These are phyloP conservation scores for Dunaliella primolecta DNA, from an alignment of 139 green algal genomes.

Conservation along the genomic window DNA sequence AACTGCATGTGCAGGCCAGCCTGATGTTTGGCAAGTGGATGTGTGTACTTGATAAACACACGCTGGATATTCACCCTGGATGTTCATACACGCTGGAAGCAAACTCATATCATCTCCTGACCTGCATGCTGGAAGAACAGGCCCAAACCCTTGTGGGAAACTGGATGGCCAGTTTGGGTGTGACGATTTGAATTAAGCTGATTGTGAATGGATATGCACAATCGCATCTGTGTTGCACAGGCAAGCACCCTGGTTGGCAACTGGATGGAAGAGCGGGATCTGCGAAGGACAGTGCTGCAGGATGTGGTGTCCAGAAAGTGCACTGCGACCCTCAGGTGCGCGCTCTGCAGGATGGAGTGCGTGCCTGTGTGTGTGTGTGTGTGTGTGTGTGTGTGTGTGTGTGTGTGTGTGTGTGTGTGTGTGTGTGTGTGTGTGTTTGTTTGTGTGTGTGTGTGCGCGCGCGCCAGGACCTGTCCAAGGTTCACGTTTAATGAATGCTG, in stretches of 20 bases:
- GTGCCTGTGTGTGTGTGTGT: not conserved
- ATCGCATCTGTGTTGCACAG: not conserved
- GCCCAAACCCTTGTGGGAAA: too few species aligned
- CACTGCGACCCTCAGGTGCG: constrained; percentile 37
- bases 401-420: not conserved
- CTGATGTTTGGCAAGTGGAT: too few species aligned
- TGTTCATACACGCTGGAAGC: not conserved
- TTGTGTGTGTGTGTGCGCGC: not conserved
- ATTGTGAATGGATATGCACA: not conserved
- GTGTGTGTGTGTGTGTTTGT: not conserved
- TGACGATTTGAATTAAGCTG: too few species aligned
- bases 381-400: not conserved
- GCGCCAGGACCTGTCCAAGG: not conserved
- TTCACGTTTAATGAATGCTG: too few species aligned
- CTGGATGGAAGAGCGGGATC: constrained; percentile 63
- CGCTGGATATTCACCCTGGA: not conserved
- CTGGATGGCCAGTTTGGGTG: too few species aligned
- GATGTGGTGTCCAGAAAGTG: constrained; percentile 45
- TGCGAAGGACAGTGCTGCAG: constrained; percentile 47
- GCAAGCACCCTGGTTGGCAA: constrained; percentile 52
- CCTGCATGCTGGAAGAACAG: too few species aligned
- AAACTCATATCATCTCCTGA: not conserved
- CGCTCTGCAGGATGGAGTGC: not conserved
- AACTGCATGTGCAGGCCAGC: too few species aligned
- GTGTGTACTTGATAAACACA: not conserved